phyloP scores from a whole-genome alignment of 805 yeast genomes.

The Candida coquimbonensis region DNA sequence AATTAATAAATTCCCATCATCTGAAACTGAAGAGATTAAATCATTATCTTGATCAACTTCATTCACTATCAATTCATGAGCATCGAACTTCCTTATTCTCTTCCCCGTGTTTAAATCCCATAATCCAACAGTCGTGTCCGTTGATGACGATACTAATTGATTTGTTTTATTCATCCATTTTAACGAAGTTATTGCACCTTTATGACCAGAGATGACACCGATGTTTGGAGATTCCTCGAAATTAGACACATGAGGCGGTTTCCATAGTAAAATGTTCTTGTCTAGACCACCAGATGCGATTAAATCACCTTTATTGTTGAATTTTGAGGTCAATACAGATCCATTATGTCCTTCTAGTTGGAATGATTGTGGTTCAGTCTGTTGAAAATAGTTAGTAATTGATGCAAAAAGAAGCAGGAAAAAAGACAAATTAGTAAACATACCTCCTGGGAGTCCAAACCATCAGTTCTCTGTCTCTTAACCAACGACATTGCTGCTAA shows the following conservation, averaged over 20 bases:
- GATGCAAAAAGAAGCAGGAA: too few species aligned
- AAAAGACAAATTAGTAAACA: constrained; percentile 11
- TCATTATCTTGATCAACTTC: constrained; percentile 37
- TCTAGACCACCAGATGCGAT: constrained; percentile 64
- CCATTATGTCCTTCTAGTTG: constrained; percentile 47
- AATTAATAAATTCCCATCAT: constrained; percentile 50
- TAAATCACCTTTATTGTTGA: constrained; percentile 42
- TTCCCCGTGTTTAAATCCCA: constrained; percentile 58
- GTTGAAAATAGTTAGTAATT: constrained; percentile 1
- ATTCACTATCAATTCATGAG: constrained; percentile 49
- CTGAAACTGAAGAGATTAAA: constrained; percentile 48
- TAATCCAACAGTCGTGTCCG: constrained; percentile 53
- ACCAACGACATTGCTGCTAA: constrained; percentile 26
- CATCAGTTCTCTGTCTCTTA: constrained; percentile 25
- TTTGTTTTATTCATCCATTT: constrained; percentile 44
- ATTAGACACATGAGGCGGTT: constrained; percentile 17
- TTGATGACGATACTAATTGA: constrained; percentile 43
- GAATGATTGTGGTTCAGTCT: constrained; percentile 19
- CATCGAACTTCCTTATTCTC: constrained; percentile 46
- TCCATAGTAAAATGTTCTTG: constrained; percentile 30
- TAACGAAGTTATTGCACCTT: constrained; percentile 56
- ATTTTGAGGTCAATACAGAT: constrained; percentile 44
- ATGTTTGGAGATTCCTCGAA: constrained; percentile 26
- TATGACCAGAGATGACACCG: constrained; percentile 49
- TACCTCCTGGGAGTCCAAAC: background rate